These are phyloP conservation scores for Zygosaccharomyces pseudobailii DNA, from an alignment of 1,139 yeast genomes.

Conservation along the genomic window DNA sequence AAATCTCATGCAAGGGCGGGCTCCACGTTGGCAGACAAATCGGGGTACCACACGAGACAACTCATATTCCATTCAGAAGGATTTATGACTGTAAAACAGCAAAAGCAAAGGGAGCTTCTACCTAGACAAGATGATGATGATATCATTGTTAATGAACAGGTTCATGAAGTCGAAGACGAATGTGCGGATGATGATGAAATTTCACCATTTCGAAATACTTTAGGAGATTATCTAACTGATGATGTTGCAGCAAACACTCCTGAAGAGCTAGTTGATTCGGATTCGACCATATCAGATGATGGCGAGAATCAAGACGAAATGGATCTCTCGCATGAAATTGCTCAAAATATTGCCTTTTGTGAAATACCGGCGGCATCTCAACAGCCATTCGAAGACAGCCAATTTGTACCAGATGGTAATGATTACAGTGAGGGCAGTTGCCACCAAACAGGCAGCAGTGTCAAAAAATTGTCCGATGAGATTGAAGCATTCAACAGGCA, in stretches of 20 bases:
- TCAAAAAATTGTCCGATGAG: conserved; percentile 10
- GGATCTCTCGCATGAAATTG: conserved; percentile 9
- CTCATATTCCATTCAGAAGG: conserved; percentile 12
- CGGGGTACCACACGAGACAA: conserved; percentile 10
- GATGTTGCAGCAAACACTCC: conserved; percentile 5
- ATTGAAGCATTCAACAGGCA: conserved; percentile 12
- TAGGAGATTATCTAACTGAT: conserved; percentile 6
- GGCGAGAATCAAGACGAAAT: conserved; percentile 8
- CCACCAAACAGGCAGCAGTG: conserved; percentile 1
- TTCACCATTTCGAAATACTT: neutral
- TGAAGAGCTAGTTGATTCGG: conserved; percentile 7
- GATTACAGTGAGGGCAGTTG: neutral
- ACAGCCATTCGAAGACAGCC: conserved; percentile 8
- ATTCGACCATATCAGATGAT: conserved; percentile 15
- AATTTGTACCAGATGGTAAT: conserved; percentile 5
- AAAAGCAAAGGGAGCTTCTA: neutral
- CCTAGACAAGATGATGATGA: conserved; percentile 7
- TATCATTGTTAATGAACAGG: conserved; percentile 1
- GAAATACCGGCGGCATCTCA: conserved; percentile 6
- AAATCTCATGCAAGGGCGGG: conserved; percentile 8
- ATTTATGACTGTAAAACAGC: conserved; percentile 1
- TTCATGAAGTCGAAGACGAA: neutral
- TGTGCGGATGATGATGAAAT: neutral
- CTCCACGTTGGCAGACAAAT: conserved; percentile 3
- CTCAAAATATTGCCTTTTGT: conserved; percentile 11